Evolutionary conservation across 176 grass and related monocot genomes (phyloP).

Genomic region (Paspalum notatum): DNA sequence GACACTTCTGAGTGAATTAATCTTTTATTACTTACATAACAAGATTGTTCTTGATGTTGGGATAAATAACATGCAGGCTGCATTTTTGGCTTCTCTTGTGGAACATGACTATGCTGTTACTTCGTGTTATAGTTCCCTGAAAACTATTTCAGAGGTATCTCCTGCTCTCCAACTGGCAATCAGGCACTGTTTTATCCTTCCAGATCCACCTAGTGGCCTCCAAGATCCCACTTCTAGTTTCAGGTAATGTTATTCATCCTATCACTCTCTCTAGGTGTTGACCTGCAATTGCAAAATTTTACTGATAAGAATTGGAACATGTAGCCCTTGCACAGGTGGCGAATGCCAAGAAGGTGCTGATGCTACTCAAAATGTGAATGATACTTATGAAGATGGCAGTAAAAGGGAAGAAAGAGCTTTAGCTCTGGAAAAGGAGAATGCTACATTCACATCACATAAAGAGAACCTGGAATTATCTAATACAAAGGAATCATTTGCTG

Average conservation of each 20-base stretch:
- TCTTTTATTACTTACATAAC: constrained; percentile 3
- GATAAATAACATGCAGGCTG: constrained; percentile 54
- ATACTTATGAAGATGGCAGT: constrained; percentile 24
- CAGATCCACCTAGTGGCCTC: constrained; percentile 62
- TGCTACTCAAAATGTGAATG: constrained; percentile 28
- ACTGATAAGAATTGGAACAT: constrained; percentile 37
- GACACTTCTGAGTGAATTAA: background rate
- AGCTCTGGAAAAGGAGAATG: constrained; percentile 26
- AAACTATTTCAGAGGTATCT: constrained; percentile 62
- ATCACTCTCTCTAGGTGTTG: background rate
- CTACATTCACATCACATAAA: constrained; percentile 23
- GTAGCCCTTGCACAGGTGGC: constrained; percentile 42
- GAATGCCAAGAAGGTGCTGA: constrained; percentile 32
- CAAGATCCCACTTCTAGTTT: constrained; percentile 24
- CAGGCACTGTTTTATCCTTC: constrained; percentile 73
- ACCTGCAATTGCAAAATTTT: background rate
- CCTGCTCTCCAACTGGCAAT: constrained; percentile 67
- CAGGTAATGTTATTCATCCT: constrained; percentile 41
- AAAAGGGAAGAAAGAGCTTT: constrained; percentile 22
- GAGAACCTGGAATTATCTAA: constrained; percentile 26
- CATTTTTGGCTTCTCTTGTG: constrained; percentile 68
- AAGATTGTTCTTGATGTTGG: constrained; percentile 11
- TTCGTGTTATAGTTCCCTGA: constrained; percentile 63
- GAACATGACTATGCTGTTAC: constrained; percentile 53
- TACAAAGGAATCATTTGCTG: constrained; percentile 8